Base-by-base conservation (phyloP, 2,329 filamentous ascomycete genomes). In the Atkinsonella hypoxylon region DNA sequence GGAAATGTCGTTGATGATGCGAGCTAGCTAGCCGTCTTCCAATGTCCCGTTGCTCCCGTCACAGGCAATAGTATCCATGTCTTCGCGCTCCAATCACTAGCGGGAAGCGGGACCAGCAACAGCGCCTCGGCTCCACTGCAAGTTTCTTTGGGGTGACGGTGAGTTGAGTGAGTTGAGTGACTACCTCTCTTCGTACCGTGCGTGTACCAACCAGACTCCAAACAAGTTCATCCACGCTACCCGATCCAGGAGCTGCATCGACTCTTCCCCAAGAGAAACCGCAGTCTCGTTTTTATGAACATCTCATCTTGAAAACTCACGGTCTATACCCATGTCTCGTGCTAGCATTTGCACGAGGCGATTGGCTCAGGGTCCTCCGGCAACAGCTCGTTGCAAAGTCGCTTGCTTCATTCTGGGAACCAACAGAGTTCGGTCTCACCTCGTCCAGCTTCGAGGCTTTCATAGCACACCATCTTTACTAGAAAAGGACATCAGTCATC, bases 241-340 rank as follows among this genome's bases (percentile, higher is more conserved):
- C 26, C 26, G 4, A 26, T 7, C 26, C 4, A 26, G 26, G 26
- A 26, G 26, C 26, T 26, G 26, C 26, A 26, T 26, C 8, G 26
- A 26, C 26, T 22, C 20, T 22, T 22, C 20, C 20, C 20, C 5
- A 22, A 3, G 20, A 22, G 20, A 22, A 22, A 34, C 32, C 8
- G 32, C 32, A 34, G 20, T 22, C 20, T 22, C 20, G 20, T 22
- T 22, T 22, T 13, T 34, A 13, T 34, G 32, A 34, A 34, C 32
- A 34, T 8, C 2, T 34, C 32, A 34, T 3, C 32, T 8, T 8
- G 3, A 34, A 36, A 5, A 15, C 34, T 36, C 46, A 4, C 26
- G 31, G 26, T 7, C 26, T 26, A 26, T 13, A 26, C 18, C 43
- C 30, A 52, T 52, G 51, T 52, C 43, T 32, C 51, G 43, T 39